Percentiles rank a stretch among this genome's conserved stretches.
Evolutionary conservation across 305 asterid genomes (phyloP).

Genomic region (Andrographis paniculata): DNA sequence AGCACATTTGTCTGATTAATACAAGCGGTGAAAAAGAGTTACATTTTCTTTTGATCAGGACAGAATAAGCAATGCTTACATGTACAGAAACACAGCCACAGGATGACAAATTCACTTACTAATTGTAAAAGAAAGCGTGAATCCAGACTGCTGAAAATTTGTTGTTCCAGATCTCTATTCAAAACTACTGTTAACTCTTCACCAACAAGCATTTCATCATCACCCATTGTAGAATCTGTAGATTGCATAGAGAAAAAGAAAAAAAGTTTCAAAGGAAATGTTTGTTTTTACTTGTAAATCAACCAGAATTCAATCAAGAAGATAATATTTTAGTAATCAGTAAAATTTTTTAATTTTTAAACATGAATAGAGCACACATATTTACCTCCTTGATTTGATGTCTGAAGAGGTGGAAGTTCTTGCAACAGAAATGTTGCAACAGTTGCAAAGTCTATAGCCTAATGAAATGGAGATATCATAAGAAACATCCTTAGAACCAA

Average conservation of each 20-base stretch:
- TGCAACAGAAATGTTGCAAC: constrained; percentile 71
- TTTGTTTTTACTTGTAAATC: neutral
- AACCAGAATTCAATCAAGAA: neutral
- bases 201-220: constrained; percentile 67
- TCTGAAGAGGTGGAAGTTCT: constrained; percentile 64
- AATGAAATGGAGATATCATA: constrained; percentile 24
- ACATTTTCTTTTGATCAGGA: constrained; percentile 10
- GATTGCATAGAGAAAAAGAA: constrained; percentile 7
- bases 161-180: constrained; percentile 63
- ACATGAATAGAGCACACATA: constrained; percentile 23
- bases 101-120: constrained; percentile 31
- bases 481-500: constrained; percentile 17
- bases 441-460: constrained; percentile 84
- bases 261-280: constrained; percentile 9
- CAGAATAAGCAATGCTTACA: constrained; percentile 17
- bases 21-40: constrained; percentile 9
- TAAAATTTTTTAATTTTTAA: neutral
- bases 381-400: constrained; percentile 47
- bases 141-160: constrained; percentile 65
- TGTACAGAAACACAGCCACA: constrained; percentile 10
- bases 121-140: constrained; percentile 72
- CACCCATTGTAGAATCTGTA: constrained; percentile 45
- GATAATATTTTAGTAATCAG: neutral
- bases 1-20: constrained; percentile 65
- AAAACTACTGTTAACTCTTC: constrained; percentile 46